Evolutionary conservation across 148 eudicot genomes (phyloP).

Genomic region (Heliamphora exappendiculata): DNA sequence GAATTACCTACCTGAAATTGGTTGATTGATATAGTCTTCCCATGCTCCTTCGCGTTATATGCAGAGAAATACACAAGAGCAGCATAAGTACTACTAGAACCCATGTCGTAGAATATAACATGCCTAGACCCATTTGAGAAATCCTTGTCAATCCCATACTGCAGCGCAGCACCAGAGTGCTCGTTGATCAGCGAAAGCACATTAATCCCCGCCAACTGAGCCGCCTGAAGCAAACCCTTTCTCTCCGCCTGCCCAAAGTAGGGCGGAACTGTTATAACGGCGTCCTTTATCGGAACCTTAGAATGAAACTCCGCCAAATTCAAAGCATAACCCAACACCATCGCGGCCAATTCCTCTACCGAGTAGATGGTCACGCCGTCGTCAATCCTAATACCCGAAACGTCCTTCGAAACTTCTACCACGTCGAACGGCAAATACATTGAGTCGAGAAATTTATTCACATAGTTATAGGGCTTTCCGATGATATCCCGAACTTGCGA

Average conservation of each 20-base stretch:
- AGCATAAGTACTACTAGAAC: conserved; percentile 80
- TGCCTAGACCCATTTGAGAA: conserved; percentile 76
- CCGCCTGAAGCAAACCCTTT: conserved; percentile 68
- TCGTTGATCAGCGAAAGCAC: conserved; percentile 81
- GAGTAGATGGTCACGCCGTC: conserved; percentile 49
- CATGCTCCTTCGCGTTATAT: conserved; percentile 76
- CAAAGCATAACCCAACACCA: conserved; percentile 53
- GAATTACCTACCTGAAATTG: conserved; percentile 93
- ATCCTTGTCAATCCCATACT: conserved; percentile 97
- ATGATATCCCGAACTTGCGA: conserved; percentile 64
- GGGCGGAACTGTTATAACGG: conserved; percentile 87
- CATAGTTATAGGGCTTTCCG: conserved; percentile 40
- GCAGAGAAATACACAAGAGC: conserved; percentile 89
- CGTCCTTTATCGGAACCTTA: conserved; percentile 58
- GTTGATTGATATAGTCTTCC: conserved; percentile 77
- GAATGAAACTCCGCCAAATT: conserved; percentile 74
- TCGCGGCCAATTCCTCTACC: conserved; percentile 82
- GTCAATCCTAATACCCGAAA: conserved; percentile 53
- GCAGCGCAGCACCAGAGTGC: conserved; percentile 89
- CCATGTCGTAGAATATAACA: conserved; percentile 92
- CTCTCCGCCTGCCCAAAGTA: conserved; percentile 90
- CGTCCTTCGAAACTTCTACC: conserved; percentile 43
- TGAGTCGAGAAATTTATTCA: conserved; percentile 25
- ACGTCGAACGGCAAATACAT: conserved; percentile 54
- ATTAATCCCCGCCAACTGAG: conserved; percentile 72